Evolutionary conservation across 768 basidiomycete genomes (phyloP), one percentile per base, ranked within the genome.

Genomic region (Tephrocybe sp.): DNA sequence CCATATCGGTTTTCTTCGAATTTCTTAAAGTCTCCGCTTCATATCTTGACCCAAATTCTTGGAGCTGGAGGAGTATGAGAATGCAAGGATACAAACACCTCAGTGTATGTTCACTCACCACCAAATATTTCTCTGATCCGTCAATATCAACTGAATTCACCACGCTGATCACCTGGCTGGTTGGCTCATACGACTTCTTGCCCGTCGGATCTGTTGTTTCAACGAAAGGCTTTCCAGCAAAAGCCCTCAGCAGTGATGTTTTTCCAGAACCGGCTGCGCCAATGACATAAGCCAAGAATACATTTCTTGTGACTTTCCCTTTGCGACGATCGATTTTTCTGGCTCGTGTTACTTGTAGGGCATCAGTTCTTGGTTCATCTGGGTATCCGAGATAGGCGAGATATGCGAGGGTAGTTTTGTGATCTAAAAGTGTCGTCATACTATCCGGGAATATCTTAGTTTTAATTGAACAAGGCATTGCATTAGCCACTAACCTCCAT

Each of bases 181-280:
- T 98, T 4, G 95, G 92, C 60, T 93, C 89, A 62, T 95, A 96
- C 13, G 36, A 42, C 14, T 52, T 81, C 69, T 87, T 91, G 63
- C 80, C 91, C 46, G 95, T 97, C 3, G 94, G 92, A 60, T 93
- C 89, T 62, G 94, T 94, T 4, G 69, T 71, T 31, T 82, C 75
- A 45, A 68, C 76, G 62, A 87, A 92, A 16, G 85, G 77, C 65
- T 95, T 95, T 44, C 87, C 85, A 12, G 89, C 87, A 63, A 99
- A 98, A 4, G 87, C 80, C 22, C 89, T 77, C 60, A 98, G 64
- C 16, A 99, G 66, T 9, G 84, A 85, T 8, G 96, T 96, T 75
- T 99, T 99, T 35, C 96, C 96, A 11, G 90, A 92, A 19, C 96
- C 96, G 0, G 95, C 92, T 0, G 95, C 96, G 9, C 96, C 96